phyloP scores from a whole-genome alignment of 1,284 basidiomycete species.

The Cutaneotrichosporon cyanovorans region DNA sequence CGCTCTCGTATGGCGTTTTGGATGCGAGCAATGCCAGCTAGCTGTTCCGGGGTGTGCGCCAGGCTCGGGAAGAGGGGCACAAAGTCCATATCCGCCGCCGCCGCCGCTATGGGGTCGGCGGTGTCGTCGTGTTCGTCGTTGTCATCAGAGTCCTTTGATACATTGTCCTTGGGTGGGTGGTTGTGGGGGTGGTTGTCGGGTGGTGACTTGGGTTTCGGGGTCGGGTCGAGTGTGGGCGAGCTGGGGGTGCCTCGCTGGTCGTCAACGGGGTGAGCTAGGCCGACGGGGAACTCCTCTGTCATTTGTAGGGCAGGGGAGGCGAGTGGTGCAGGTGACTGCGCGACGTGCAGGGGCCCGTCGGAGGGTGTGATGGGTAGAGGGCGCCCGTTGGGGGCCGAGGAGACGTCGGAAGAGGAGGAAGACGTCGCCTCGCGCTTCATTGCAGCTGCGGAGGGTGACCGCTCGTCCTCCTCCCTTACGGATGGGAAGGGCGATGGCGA shows the following conservation, averaged over 20 bases:
- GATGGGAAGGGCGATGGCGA: conserved; percentile 14
- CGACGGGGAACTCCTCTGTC: too few species aligned
- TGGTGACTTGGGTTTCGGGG: too few species aligned
- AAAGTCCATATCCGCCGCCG: conserved; percentile 1
- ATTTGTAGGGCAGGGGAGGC: too few species aligned
- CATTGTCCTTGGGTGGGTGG: too few species aligned
- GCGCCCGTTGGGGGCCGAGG: conserved; percentile 9
- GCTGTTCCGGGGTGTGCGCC: conserved; percentile 39
- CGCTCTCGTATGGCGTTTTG: conserved; percentile 17
- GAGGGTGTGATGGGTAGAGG: conserved; percentile 15
- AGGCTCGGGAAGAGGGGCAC: conserved; percentile 37
- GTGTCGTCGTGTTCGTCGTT: neutral
- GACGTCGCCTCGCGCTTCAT: neutral
- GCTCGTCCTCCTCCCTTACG: neutral
- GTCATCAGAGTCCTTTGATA: neutral
- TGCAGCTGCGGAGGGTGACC: neutral
- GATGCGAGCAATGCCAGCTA: conserved; percentile 34
- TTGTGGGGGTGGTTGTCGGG: too few species aligned
- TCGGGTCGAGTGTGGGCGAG: too few species aligned
- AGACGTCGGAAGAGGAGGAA: conserved; percentile 9
- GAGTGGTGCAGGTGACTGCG: neutral
- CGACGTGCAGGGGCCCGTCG: neutral
- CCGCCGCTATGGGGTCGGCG: neutral
- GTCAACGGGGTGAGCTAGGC: too few species aligned
- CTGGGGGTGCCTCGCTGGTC: too few species aligned